phyloP scores from a whole-genome alignment of 352 stramenopile species.

The Lagenidium sp. region DNA sequence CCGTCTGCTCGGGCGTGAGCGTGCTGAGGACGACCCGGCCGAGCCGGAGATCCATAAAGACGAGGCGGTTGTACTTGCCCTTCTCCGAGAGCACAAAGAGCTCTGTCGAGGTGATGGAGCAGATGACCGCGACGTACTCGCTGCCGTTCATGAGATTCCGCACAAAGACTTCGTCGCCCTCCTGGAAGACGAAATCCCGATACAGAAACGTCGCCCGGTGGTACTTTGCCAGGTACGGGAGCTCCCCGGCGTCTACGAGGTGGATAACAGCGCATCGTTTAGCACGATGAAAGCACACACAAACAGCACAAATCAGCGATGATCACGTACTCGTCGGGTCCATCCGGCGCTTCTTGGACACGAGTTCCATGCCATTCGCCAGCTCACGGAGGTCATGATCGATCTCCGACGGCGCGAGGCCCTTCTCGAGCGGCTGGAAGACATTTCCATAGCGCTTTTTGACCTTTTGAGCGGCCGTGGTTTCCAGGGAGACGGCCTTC shows the following conservation, averaged over 20 bases:
- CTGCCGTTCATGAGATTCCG: slow-evolving; percentile 44
- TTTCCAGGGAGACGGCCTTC: slow-evolving; percentile 10
- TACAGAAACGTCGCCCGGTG: slow-evolving; percentile 74
- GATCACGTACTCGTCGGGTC: slow-evolving; percentile 16
- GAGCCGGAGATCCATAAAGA: slow-evolving; percentile 69
- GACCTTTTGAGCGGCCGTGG: slow-evolving; percentile 58
- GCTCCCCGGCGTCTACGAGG: slow-evolving; percentile 10
- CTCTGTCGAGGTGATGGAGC: slow-evolving; percentile 55
- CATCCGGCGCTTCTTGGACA: slow-evolving; percentile 62
- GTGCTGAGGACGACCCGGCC: slow-evolving; percentile 46
- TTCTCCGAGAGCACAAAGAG: slow-evolving; percentile 75
- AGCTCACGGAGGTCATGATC: slow-evolving; percentile 65
- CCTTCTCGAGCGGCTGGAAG: slow-evolving; percentile 67
- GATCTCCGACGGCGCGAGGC: slow-evolving; percentile 57
- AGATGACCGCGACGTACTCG: slow-evolving; percentile 63
- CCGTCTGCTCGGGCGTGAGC: slow-evolving; percentile 37
- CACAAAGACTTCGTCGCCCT: slow-evolving; percentile 72
- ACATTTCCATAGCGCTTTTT: slow-evolving; percentile 59
- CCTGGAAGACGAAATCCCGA: slow-evolving; percentile 62
- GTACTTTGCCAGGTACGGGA: slow-evolving; percentile 42
- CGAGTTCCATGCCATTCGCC: slow-evolving; percentile 9
- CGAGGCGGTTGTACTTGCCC: slow-evolving; percentile 64
- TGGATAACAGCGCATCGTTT: neutral
- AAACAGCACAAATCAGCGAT: neutral
- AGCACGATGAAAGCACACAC: too few relatives aligned